A percentile compares a stretch with the other conserved stretches of the same genome.
Conservation (phyloP, 2,329 filamentous ascomycete genomes). For the Cordyceps cateniannulata region DNA sequence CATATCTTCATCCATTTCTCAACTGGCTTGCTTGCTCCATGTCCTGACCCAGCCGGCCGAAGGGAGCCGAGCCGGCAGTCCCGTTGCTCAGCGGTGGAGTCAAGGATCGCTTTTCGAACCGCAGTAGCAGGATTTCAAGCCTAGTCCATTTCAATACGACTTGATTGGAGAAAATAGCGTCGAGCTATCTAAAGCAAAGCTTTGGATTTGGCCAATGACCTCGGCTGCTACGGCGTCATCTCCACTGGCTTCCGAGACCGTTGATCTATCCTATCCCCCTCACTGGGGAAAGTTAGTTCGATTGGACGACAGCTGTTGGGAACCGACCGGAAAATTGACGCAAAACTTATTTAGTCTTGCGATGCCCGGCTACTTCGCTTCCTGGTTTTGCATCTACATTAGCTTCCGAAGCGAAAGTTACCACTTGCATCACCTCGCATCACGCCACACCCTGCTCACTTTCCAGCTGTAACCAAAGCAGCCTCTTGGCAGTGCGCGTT, state of each 20-base stretch:
- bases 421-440: not conserved
- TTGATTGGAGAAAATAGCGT: not conserved
- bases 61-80: not conserved
- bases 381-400: not conserved
- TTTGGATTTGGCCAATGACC: not conserved
- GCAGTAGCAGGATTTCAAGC: not conserved
- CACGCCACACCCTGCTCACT: not conserved
- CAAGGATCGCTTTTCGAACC: not conserved
- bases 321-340: slow-evolving; percentile 1
- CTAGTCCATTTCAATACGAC: not conserved
- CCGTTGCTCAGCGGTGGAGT: not conserved
- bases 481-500: not conserved
- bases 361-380: slow-evolving; percentile 14
- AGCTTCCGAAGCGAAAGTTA: not conserved
- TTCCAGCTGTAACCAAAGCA: not conserved
- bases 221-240: not conserved
- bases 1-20: not conserved
- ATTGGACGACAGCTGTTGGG: not conserved
- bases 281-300: not conserved
- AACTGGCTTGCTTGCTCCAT: not conserved
- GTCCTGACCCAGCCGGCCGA: not conserved
- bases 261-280: slow-evolving; percentile 1
- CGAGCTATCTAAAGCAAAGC: not conserved
- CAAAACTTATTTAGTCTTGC: not conserved
- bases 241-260: not conserved